Evolutionary conservation across 2,329 filamentous ascomycete genomes (phyloP).

Genomic region (Leptographium galeiforme): DNA sequence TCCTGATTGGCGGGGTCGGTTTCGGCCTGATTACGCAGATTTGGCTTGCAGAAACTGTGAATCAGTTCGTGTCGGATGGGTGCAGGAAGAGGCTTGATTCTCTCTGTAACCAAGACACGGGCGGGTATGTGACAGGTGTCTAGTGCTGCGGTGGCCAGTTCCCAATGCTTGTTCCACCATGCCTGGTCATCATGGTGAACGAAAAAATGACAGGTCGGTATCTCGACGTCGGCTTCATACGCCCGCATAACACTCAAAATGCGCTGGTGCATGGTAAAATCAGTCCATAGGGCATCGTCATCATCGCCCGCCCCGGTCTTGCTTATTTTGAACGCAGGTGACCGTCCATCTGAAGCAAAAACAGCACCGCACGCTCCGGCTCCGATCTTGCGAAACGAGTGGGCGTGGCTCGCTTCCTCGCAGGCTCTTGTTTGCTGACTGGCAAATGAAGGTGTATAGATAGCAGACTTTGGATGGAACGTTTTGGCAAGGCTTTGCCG

Average conservation of each 20-base stretch:
- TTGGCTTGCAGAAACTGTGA: slow-evolving; percentile 10
- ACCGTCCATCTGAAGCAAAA: slow-evolving; percentile 3
- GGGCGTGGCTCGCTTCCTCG: not conserved
- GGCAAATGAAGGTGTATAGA: not conserved
- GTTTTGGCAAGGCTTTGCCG: not conserved
- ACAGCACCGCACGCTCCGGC: slow-evolving; percentile 8
- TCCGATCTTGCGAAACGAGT: slow-evolving; percentile 6
- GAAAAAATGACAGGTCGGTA: slow-evolving; percentile 5
- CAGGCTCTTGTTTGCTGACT: not conserved
- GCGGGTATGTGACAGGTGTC: slow-evolving; percentile 8
- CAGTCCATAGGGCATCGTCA: slow-evolving; percentile 6
- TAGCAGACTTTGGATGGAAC: not conserved
- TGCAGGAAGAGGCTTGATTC: slow-evolving; percentile 13
- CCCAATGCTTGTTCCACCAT: not conserved
- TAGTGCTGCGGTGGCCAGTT: slow-evolving; percentile 1
- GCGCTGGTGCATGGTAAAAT: slow-evolving; percentile 5
- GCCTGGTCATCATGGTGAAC: not conserved
- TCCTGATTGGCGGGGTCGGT: slow-evolving; percentile 8
- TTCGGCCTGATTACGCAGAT: slow-evolving; percentile 1
- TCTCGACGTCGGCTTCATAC: slow-evolving; percentile 2
- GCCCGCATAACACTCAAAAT: slow-evolving; percentile 1
- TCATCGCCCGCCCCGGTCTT: slow-evolving; percentile 3
- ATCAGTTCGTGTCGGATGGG: slow-evolving; percentile 12
- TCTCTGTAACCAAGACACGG: slow-evolving; percentile 10
- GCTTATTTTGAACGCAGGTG: slow-evolving; percentile 8